These are phyloP conservation scores for Clarireedia monteithiana DNA, from an alignment of 2,329 filamentous ascomycete species.

Conservation along the genomic window DNA sequence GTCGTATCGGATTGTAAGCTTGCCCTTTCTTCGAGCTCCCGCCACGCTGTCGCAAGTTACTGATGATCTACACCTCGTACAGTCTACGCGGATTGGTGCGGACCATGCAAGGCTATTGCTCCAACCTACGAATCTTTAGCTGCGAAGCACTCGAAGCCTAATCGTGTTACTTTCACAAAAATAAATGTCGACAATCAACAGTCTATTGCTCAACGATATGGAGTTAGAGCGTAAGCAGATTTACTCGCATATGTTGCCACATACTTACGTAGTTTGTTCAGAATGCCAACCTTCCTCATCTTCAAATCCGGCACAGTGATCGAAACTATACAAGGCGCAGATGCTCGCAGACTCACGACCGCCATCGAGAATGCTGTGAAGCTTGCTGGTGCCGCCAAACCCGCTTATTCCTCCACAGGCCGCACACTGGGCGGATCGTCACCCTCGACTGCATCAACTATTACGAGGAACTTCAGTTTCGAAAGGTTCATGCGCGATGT, in stretches of 20 bases:
- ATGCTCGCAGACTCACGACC: constrained; percentile 65
- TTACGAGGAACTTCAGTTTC: constrained; percentile 3
- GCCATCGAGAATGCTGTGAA: constrained; percentile 66
- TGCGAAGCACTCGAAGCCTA: constrained; percentile 68
- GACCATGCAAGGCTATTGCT: constrained; percentile 86
- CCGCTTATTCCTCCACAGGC: constrained; percentile 46
- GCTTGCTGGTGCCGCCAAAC: constrained; percentile 36
- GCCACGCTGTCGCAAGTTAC: constrained; percentile 13
- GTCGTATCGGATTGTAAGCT: constrained; percentile 84
- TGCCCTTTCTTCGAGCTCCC: constrained; percentile 16
- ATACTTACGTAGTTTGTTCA: constrained; percentile 22
- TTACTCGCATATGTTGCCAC: background rate
- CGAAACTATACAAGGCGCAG: constrained; percentile 74
- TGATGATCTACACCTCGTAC: constrained; percentile 10
- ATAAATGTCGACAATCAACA: constrained; percentile 82
- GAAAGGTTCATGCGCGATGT: constrained; percentile 3
- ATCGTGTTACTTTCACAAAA: constrained; percentile 82
- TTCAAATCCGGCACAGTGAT: constrained; percentile 68
- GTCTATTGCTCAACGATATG: constrained; percentile 68
- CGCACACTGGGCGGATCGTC: constrained; percentile 45
- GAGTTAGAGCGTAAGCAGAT: constrained; percentile 60
- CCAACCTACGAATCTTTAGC: constrained; percentile 83
- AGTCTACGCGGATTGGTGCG: constrained; percentile 97
- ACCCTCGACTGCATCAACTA: background rate
- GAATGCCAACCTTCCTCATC: constrained; percentile 91